Evolutionary conservation across 306 rosid genomes (phyloP), one percentile per base, ranked within the genome.

Genomic region (Corylus heterophylla): DNA sequence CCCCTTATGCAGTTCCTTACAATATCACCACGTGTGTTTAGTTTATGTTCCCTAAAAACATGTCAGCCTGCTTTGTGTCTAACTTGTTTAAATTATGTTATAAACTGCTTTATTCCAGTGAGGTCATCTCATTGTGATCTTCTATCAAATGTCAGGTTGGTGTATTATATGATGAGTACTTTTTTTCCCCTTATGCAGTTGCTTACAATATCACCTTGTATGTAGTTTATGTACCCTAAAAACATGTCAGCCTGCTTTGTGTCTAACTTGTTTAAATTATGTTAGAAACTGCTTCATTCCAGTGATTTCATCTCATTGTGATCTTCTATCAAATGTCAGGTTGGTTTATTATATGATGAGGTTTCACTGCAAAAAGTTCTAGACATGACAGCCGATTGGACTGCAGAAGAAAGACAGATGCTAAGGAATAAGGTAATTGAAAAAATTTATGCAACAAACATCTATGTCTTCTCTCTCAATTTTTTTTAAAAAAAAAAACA

Each of bases 351-450:
- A 82, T 96, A 96, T 49, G 98, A 96, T 62, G 98, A 93, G 74
- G 85, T 81, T 81, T 91, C 97, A 79, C 84, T 96, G 35, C 98
- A 96, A 83, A 89, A 82, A 37, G 77, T 89, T 78, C 84, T 96
- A 69, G 97, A 96, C 85, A 77, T 96, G 84, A 91, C 92, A 54
- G 94, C 96, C 71, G 98, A 96, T 81, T 96, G 99, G 98, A 93
- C 96, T 56, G 63, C 81, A 3, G 94, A 89, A 83, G 98, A 96
- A 88, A 91, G 99, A 63, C 88, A 87, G 83, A 93, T 91, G 96
- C 81, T 96, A 74, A 88, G 99, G 89, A 88, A 90, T 86, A 89
- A 93, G 99, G 99, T 96, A 87, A 84, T 22, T 11, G 31, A 71
- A 79, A 61, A 58, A 18, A 71, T 64, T 81, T 62, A 20, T 35